Conservation (phyloP, 1,139 yeast species). For the Lodderomyces theae region DNA sequence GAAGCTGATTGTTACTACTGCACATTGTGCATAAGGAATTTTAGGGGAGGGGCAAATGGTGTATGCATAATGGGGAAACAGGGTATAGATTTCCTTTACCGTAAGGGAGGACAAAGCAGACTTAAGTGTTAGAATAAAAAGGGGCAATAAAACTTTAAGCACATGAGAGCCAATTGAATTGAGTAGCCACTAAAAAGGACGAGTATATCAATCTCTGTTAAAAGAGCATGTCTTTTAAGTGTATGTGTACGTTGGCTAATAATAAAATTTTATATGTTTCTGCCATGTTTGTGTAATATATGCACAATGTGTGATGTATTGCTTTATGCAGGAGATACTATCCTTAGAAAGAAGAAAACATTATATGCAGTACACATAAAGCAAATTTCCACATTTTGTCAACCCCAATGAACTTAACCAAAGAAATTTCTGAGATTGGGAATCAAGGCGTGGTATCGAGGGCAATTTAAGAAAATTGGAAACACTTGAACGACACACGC, state of each 20-base stretch:
- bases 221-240: not conserved
- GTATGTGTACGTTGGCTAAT: conserved; percentile 1
- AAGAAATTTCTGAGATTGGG: not conserved
- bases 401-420: conserved; percentile 2
- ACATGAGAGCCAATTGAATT: not conserved
- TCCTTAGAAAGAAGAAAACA: no score
- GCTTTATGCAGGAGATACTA: not conserved
- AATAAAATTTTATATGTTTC: not conserved
- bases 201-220: not conserved
- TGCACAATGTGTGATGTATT: not conserved
- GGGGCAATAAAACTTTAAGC: no score
- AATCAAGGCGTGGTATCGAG: no score
- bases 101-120: no score
- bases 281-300: not conserved
- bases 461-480: no score
- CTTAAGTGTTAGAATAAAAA: no score
- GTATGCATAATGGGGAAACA: no score
- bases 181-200: not conserved
- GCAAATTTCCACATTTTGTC: not conserved
- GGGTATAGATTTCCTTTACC: no score
- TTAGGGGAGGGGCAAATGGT: no score
- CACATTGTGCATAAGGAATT: no score
- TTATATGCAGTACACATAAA: conserved; percentile 1
- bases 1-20: no score
- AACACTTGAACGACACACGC: no score